Percentiles rank a stretch among this genome's conserved stretches.
Evolutionary conservation across 2,329 filamentous ascomycete genomes (phyloP).

Genomic region (Ascochyta fabae): DNA sequence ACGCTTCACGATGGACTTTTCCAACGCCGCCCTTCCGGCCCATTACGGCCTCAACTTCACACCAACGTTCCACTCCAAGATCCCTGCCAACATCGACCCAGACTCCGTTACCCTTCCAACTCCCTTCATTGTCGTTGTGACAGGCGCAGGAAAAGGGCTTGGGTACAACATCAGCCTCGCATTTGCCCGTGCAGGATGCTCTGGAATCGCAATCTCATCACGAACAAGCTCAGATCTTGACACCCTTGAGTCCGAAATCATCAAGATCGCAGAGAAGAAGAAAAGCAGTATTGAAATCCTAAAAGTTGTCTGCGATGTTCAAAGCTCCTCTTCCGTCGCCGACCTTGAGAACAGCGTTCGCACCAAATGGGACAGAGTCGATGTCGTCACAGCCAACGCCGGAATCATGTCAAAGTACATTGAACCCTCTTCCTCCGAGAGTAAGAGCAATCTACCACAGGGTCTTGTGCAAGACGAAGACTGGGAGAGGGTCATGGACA

Average conservation of each 20-base stretch:
- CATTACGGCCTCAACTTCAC: constrained; percentile 22
- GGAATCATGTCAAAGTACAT: constrained; percentile 28
- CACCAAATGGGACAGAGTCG: constrained; percentile 20
- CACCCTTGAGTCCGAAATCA: constrained; percentile 11
- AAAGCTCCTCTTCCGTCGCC: constrained; percentile 6
- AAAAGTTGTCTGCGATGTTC: constrained; percentile 23
- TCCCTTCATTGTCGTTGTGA: constrained; percentile 55
- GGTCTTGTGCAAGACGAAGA: constrained; percentile 26
- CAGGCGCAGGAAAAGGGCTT: constrained; percentile 62
- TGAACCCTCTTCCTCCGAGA: background rate
- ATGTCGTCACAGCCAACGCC: constrained; percentile 32
- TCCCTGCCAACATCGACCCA: constrained; percentile 58
- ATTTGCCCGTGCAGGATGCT: constrained; percentile 62
- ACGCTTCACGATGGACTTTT: background rate
- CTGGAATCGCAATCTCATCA: constrained; percentile 57
- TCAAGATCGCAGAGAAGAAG: constrained; percentile 5
- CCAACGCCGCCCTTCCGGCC: constrained; percentile 9
- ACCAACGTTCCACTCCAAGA: constrained; percentile 51
- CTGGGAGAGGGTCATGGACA: constrained; percentile 29
- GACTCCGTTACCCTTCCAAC: constrained; percentile 41
- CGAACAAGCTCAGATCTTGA: constrained; percentile 27
- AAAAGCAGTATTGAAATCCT: constrained; percentile 36
- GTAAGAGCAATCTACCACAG: constrained; percentile 21
- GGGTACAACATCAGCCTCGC: constrained; percentile 60
- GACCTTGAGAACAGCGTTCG: constrained; percentile 14